Conservation (phyloP, 805 yeast genomes). For the Saccharomyces eubayanus region DNA sequence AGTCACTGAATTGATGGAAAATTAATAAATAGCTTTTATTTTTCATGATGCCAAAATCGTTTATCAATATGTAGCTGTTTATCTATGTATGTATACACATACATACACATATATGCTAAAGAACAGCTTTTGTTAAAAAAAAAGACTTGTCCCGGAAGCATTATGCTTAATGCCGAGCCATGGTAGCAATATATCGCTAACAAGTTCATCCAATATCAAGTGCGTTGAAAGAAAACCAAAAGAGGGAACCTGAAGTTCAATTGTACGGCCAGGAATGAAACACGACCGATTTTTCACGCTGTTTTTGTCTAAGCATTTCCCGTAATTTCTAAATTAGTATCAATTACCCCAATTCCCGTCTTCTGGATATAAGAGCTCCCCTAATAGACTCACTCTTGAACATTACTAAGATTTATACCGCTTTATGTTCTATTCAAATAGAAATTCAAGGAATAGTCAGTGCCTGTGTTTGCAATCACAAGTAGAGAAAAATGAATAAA, state of each 20-base stretch:
- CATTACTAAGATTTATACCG: neutral
- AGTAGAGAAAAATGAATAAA: constrained; percentile 27
- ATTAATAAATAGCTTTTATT: constrained; percentile 5
- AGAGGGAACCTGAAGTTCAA: neutral
- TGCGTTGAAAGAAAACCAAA: neutral
- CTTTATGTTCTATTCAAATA: too few species aligned
- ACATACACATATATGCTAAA: neutral
- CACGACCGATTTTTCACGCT: neutral
- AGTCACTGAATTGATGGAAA: constrained; percentile 27
- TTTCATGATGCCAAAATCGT: neutral
- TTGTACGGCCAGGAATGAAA: neutral
- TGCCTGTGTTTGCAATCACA: neutral
- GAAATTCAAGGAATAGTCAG: neutral
- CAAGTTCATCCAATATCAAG: neutral
- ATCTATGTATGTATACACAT: neutral
- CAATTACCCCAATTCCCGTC: neutral
- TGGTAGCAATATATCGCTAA: neutral
- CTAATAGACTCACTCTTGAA: neutral
- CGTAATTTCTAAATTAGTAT: neutral
- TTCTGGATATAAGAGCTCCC: neutral
- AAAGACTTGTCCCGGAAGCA: neutral
- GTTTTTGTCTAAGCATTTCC: neutral
- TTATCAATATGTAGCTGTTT: neutral
- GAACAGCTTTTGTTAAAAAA: neutral
- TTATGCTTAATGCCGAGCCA: neutral